Evolutionary conservation across 73 alveolate genomes (phyloP).

Genomic region (Paramecium sonneborni): DNA sequence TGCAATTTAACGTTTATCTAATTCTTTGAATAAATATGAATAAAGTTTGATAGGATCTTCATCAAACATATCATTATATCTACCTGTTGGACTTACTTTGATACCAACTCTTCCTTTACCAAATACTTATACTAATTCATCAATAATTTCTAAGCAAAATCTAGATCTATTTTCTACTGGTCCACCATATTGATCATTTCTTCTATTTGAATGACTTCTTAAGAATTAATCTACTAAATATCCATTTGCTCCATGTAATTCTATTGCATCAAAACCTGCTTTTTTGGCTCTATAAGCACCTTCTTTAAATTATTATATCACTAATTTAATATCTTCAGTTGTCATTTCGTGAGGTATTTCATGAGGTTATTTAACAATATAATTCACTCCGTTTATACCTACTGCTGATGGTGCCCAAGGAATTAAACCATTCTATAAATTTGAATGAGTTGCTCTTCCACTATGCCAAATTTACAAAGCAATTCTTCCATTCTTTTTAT

Average conservation of each 20-base stretch:
- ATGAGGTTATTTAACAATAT: slow-evolving; percentile 31
- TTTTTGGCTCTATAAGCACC: slow-evolving; percentile 82
- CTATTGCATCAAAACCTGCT: slow-evolving; percentile 96
- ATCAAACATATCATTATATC: slow-evolving; percentile 68
- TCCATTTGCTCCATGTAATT: slow-evolving; percentile 86
- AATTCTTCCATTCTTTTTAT: slow-evolving; percentile 61
- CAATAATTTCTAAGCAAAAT: slow-evolving; percentile 75
- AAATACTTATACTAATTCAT: slow-evolving; percentile 68
- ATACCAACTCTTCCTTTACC: slow-evolving; percentile 72
- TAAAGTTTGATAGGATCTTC: slow-evolving; percentile 68
- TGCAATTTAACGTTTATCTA: slow-evolving; percentile 63
- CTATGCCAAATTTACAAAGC: slow-evolving; percentile 63
- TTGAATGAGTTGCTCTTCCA: slow-evolving; percentile 63
- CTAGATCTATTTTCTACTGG: slow-evolving; percentile 81
- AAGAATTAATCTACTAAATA: slow-evolving; percentile 79
- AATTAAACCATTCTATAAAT: not conserved
- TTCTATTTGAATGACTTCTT: slow-evolving; percentile 73
- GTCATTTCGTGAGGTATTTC: slow-evolving; percentile 63
- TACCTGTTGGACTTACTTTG: slow-evolving; percentile 68
- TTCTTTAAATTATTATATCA: slow-evolving; percentile 74
- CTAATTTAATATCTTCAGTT: slow-evolving; percentile 73
- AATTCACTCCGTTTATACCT: slow-evolving; percentile 19
- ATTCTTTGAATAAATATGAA: slow-evolving; percentile 59
- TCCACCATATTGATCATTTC: slow-evolving; percentile 94
- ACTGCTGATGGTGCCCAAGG: slow-evolving; percentile 58